Conservation (phyloP, 345 rosid genomes). For the Eucalyptus cloeziana region DNA sequence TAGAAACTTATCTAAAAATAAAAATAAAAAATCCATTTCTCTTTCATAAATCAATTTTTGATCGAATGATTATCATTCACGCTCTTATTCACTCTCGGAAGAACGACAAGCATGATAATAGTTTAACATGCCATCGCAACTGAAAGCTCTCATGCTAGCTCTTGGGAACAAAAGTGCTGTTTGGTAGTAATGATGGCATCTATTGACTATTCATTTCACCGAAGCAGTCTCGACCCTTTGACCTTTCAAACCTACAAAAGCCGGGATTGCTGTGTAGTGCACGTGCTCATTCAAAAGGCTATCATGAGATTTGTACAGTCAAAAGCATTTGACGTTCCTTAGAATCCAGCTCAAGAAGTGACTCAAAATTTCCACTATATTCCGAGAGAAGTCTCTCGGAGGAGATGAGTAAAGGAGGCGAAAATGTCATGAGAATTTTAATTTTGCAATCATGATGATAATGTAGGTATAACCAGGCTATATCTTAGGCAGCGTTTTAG, state of each 20-base stretch:
- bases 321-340: not conserved
- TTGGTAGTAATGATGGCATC: not conserved
- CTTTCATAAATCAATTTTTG: too few species aligned
- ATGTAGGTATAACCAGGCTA: not conserved
- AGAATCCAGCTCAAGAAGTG: not conserved
- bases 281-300: not conserved
- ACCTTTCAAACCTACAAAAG: not conserved
- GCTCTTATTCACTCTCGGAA: not conserved
- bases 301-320: not conserved
- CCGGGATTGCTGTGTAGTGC: not conserved
- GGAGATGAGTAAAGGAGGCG: not conserved
- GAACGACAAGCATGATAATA: not conserved
- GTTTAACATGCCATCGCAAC: not conserved
- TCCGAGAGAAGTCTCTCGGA: not conserved
- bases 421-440: not conserved
- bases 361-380: not conserved
- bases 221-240: not conserved
- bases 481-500: not conserved
- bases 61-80: too few species aligned
- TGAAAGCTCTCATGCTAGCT: not conserved
- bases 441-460: not conserved
- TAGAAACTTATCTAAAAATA: too few species aligned
- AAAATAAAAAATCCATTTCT: too few species aligned
- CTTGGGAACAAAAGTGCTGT: not conserved
- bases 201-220: not conserved